These are phyloP conservation scores for Chlorella ohadii DNA, from an alignment of 139 green algal species.

Conservation along the genomic window DNA sequence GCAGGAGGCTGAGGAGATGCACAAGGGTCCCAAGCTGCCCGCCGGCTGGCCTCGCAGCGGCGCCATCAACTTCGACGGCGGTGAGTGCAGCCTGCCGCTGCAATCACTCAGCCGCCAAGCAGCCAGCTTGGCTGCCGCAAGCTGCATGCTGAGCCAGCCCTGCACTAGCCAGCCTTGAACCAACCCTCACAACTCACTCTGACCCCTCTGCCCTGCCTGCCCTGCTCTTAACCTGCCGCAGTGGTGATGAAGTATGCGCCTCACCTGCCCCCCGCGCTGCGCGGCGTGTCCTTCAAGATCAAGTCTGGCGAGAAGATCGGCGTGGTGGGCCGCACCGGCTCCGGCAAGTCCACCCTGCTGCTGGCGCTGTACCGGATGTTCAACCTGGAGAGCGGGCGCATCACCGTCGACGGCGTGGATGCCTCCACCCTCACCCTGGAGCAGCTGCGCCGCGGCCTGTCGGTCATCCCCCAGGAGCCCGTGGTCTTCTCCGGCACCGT, in stretches of 20 bases:
- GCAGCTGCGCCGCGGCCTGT: slow-evolving; percentile 67
- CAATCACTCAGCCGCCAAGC: too few relatives aligned
- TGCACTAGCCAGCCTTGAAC: too few relatives aligned
- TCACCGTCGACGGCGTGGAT: slow-evolving; percentile 93
- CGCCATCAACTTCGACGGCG: slow-evolving; percentile 58
- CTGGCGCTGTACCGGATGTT: slow-evolving; percentile 70
- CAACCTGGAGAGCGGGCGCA: slow-evolving; percentile 77
- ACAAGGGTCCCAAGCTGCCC: slow-evolving; percentile 17
- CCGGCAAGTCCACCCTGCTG: slow-evolving; percentile 72
- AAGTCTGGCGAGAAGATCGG: slow-evolving; percentile 33
- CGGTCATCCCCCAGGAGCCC: slow-evolving; percentile 84
- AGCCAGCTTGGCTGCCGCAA: too few relatives aligned
- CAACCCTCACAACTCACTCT: too few relatives aligned
- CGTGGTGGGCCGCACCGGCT: slow-evolving; percentile 65
- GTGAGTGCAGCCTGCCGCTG: too few relatives aligned
- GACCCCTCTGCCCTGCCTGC: too few relatives aligned
- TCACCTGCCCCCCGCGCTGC: slow-evolving; percentile 85
- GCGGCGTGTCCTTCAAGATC: slow-evolving; percentile 79
- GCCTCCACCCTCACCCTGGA: slow-evolving; percentile 76
- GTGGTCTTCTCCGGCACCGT: slow-evolving; percentile 95
- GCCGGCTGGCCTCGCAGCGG: slow-evolving; percentile 53
- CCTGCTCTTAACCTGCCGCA: too few relatives aligned
- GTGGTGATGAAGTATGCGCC: slow-evolving; percentile 86
- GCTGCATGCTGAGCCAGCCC: too few relatives aligned
- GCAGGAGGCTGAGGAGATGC: neutral